phyloP scores from a whole-genome alignment of 257 asterid species.

The Capsicum rhomboideum region DNA sequence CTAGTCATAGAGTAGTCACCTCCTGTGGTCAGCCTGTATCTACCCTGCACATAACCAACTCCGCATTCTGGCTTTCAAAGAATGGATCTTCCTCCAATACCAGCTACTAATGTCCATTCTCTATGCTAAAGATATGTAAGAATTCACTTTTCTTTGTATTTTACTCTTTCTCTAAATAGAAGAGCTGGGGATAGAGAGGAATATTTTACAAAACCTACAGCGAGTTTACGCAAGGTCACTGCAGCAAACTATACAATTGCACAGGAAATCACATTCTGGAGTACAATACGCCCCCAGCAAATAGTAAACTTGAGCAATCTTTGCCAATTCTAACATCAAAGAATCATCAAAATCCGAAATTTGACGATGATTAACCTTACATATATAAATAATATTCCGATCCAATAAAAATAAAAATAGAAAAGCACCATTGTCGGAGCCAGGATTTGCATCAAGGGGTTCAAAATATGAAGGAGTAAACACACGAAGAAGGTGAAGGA shows the following conservation, averaged over 20 bases:
- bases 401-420: neutral
- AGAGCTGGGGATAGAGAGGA: neutral
- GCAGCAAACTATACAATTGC: neutral
- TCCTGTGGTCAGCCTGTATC: neutral
- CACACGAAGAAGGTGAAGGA: too few relatives aligned
- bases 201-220: neutral
- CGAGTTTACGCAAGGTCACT: neutral
- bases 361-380: neutral
- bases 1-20: neutral
- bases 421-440: neutral
- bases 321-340: neutral
- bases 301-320: neutral
- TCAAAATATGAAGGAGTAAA: too few relatives aligned
- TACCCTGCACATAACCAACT: too few relatives aligned
- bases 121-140: neutral
- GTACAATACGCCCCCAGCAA: neutral
- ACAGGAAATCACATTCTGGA: neutral
- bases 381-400: neutral
- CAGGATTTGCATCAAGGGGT: too few relatives aligned
- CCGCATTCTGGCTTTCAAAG: too few relatives aligned
- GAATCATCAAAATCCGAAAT: neutral
- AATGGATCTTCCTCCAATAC: too few relatives aligned
- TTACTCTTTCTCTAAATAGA: neutral
- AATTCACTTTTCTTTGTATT: neutral
- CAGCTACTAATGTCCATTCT: neutral